These are phyloP conservation scores for Trichoderma sp. DNA, from an alignment of 2,329 filamentous ascomycete species.

Conservation along the genomic window DNA sequence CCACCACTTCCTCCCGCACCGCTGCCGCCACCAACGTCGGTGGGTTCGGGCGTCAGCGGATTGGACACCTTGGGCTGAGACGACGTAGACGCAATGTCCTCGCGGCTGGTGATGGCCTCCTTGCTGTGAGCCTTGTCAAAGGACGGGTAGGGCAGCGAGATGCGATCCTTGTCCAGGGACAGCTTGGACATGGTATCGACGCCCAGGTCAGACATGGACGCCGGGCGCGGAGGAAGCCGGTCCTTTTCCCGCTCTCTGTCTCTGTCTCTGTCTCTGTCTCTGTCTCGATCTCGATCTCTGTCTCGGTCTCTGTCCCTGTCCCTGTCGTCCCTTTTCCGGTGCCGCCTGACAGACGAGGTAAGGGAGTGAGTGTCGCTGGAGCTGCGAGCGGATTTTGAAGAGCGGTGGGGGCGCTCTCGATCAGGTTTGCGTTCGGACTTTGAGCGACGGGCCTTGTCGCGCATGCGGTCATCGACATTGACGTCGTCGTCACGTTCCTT, in stretches of 20 bases:
- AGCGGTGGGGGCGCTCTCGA: slow-evolving; percentile 32
- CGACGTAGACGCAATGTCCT: slow-evolving; percentile 43
- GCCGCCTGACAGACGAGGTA: slow-evolving; percentile 36
- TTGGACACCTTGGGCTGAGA: slow-evolving; percentile 23
- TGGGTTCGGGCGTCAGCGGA: slow-evolving; percentile 68
- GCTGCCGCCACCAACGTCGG: slow-evolving; percentile 60
- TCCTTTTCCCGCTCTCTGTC: slow-evolving; percentile 35
- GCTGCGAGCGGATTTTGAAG: slow-evolving; percentile 39
- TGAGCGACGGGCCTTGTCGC: slow-evolving; percentile 40
- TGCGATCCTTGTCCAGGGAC: slow-evolving; percentile 41
- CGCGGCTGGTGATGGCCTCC: slow-evolving; percentile 68
- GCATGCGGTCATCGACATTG: slow-evolving; percentile 36
- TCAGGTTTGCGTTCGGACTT: slow-evolving; percentile 39
- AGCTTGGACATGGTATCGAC: slow-evolving; percentile 39
- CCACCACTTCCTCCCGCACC: slow-evolving; percentile 45
- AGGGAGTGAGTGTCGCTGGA: slow-evolving; percentile 43
- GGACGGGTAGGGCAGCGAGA: slow-evolving; percentile 68
- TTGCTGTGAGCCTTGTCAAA: slow-evolving; percentile 92
- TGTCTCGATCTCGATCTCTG: slow-evolving; percentile 33
- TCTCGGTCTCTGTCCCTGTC: slow-evolving; percentile 35
- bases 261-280: slow-evolving; percentile 32
- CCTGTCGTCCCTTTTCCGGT: slow-evolving; percentile 30
- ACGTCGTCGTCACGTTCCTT: slow-evolving; percentile 42
- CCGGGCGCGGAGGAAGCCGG: slow-evolving; percentile 25
- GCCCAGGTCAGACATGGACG: slow-evolving; percentile 48